Percentiles rank a stretch among this genome's conserved stretches.
These are phyloP conservation scores for Cystobasidium pallidum DNA, from an alignment of 1,284 basidiomycete genomes.

Conservation along the genomic window DNA sequence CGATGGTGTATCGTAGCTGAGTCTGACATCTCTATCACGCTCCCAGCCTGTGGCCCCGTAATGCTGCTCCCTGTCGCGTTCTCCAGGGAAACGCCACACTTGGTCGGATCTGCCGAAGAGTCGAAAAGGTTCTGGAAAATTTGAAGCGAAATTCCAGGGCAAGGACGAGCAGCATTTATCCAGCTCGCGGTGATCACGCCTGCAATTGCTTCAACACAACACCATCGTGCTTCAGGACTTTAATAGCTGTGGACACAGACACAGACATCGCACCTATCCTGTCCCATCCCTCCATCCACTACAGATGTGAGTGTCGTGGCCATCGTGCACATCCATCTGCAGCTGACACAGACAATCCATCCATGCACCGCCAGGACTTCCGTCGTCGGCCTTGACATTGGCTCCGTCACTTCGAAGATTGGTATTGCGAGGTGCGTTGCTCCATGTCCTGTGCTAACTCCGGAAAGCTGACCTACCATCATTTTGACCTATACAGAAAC, in stretches of 20 bases:
- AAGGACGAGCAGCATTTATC: constrained; percentile 1
- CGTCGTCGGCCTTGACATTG: constrained; percentile 54
- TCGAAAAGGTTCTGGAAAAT: constrained; percentile 11
- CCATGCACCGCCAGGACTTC: constrained; percentile 48
- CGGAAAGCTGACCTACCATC: constrained; percentile 1
- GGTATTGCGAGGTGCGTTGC: constrained; percentile 8
- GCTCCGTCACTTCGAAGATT: constrained; percentile 53
- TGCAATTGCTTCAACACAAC: no score
- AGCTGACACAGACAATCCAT: constrained; percentile 5
- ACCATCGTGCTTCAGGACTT: no score
- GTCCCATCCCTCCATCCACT: no score
- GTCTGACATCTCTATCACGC: neutral
- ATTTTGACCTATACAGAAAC: constrained; percentile 46
- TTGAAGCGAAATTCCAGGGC: neutral
- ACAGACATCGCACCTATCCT: no score
- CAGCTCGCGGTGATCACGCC: no score
- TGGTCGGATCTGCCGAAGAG: neutral
- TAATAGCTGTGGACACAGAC: no score
- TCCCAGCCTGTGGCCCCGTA: no score
- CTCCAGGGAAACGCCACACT: neutral
- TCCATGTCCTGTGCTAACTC: neutral
- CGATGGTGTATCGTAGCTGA: neutral
- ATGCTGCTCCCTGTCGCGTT: no score
- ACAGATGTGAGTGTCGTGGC: constrained; percentile 12
- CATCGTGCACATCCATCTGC: neutral